Percentiles rank a stretch among this genome's conserved stretches.
Evolutionary conservation across 768 basidiomycete genomes (phyloP).

Genomic region (Lentinula boryana): DNA sequence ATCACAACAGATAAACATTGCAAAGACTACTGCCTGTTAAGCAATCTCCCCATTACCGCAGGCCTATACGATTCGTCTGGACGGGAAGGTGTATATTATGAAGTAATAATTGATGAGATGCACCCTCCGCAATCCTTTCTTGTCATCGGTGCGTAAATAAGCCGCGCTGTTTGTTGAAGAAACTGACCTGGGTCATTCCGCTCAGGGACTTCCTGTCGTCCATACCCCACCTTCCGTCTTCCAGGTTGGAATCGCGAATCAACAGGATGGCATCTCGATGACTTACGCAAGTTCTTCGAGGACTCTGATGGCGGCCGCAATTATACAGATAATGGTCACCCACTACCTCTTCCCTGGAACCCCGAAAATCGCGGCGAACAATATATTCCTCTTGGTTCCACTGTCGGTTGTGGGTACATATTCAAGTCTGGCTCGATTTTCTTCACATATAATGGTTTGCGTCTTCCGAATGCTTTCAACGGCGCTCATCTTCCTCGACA

Average conservation of each 20-base stretch:
- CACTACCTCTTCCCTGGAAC: constrained; percentile 21
- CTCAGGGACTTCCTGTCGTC: constrained; percentile 56
- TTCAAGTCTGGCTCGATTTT: constrained; percentile 48
- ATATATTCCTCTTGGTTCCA: constrained; percentile 35
- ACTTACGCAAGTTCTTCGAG: constrained; percentile 69
- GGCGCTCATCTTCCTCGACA: constrained; percentile 52
- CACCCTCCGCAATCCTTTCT: constrained; percentile 37
- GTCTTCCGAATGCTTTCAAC: constrained; percentile 49
- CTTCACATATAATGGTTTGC: constrained; percentile 58
- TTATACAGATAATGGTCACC: constrained; percentile 26
- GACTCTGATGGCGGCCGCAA: constrained; percentile 60
- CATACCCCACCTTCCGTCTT: constrained; percentile 60
- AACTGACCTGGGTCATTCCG: not conserved
- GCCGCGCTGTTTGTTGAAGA: not conserved
- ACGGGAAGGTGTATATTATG: constrained; percentile 58
- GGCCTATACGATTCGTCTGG: constrained; percentile 54
- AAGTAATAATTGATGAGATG: constrained; percentile 52
- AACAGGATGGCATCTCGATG: constrained; percentile 62
- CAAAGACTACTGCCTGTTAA: constrained; percentile 48
- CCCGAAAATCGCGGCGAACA: not conserved
- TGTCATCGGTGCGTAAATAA: constrained; percentile 42
- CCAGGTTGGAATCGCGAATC: constrained; percentile 71
- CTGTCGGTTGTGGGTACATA: constrained; percentile 60
- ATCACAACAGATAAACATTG: constrained; percentile 39
- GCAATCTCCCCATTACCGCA: constrained; percentile 53